Base-by-base conservation (phyloP, 768 basidiomycete genomes). In the Kockovaella imperatae region DNA sequence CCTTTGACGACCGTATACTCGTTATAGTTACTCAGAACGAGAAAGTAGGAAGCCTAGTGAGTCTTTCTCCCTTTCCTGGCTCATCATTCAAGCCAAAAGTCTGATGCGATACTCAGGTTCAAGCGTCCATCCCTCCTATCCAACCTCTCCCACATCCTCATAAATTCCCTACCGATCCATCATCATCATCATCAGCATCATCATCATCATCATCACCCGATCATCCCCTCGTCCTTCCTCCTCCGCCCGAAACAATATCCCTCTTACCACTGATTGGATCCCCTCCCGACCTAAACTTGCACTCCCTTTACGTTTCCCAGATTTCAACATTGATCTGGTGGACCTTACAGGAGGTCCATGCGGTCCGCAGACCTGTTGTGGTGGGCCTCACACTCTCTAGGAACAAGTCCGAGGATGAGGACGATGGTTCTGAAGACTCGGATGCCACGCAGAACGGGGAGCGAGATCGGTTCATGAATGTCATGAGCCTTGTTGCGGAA, bases 11-110 rank as follows among this genome's bases (percentile, higher is more conserved):
- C 72, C 78, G 87, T 21, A 74, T 80, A 11, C 75, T 97, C 17
- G 82, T 95, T n/a, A 75, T 95, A 20, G 77, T 96, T 45, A 90
- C 88, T 1, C 91, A 97, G 70, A 68, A 87, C 52, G 86, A 86
- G 31, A 91, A 89, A 78, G 83, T 93, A 11, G 91, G 91, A 47
- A 81, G 77, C 64, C 67, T 97, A 73, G 89, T 93, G 65, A 69
- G 73, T 52, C 21, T 1, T 7, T n/a, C 14, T 2, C 47, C 32
- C 50, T 35, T 7, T 23, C 2, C 20, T 24, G 6, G 6, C 13
- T 42, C 41, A 13, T 14, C 28, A 26, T 29, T 20, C 18, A 24
- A n/a, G 3, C 7, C 5, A 36, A n/a, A 11, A 29, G 4, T 40
- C 41, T 32, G 30, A 38, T 25, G 17, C 15, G 3, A 5, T 20